Evolutionary conservation across 768 basidiomycete genomes (phyloP), one percentile per base, ranked within the genome.

Genomic region (Tulasnella sp.): DNA sequence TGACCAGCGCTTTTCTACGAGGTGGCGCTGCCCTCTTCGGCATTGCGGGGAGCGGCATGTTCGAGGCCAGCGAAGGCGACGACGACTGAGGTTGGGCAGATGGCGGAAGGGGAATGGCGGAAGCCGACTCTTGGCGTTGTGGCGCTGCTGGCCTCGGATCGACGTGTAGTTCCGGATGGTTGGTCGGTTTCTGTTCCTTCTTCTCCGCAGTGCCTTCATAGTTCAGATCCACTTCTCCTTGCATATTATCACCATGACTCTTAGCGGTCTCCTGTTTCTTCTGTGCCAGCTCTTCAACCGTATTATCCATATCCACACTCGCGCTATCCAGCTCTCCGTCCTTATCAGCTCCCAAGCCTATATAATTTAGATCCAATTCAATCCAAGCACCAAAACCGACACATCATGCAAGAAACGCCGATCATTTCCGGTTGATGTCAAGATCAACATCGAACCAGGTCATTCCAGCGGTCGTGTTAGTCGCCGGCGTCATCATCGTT

Each of bases 21-120:
- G 89, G 88, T 49, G 85, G 87, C 2, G 76, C 87, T 24, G 85
- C 77, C 3, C 88, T 79, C 45, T 84, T 80, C 44, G 88, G 87
- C 17, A 74, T 82, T 12, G 79, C 77, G 12, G 87, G 86, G 3
- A 87, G 74, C 21, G 87, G 86, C 82, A 91, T 89, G 4, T 73
- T 66, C 15, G 60, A 50, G 1, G 63, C 62, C n/a, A 64, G 25
- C 19, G 48, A 63, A 3, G 53, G 44, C n/a, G 55, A 25, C 2
- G 52, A 31, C 25, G 61, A 59, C 12, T 59, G 31, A 17, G 61
- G 48, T 29, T 31, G 46, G 8, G 49, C 48, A 1, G 57, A 42
- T 19, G 57, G 3, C 15, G 57, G 46, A 29, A 50, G 44, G 45
- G 27, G 22, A 11, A 21, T 25, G 24, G 45, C 29, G 22, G 46